Evolutionary conservation across 441 rosid species (phyloP).

Genomic region (Pelargonium citronellum): DNA sequence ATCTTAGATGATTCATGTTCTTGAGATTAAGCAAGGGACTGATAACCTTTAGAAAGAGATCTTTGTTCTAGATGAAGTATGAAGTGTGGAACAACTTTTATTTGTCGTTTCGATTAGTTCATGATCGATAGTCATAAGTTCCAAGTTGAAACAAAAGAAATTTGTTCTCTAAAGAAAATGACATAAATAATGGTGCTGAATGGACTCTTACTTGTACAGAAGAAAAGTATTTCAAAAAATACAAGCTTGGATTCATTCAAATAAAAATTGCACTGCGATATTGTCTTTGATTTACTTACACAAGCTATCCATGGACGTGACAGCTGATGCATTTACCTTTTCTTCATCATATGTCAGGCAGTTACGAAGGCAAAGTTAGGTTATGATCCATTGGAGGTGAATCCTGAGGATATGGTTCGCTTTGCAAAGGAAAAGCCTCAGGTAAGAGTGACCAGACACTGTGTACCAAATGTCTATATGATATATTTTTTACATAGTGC

Average conservation of each 20-base stretch:
- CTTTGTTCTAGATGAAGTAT: background rate
- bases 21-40: background rate
- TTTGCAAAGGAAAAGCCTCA: conserved; percentile 94
- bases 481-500: conserved; percentile 15
- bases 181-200: background rate
- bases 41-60: background rate
- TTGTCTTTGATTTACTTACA: conserved; percentile 11
- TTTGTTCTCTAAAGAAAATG: background rate
- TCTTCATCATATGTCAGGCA: conserved; percentile 52
- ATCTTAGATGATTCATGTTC: background rate
- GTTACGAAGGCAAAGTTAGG: conserved; percentile 97
- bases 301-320: conserved; percentile 3
- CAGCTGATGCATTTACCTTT: conserved; percentile 15
- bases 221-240: background rate
- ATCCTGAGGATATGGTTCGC: conserved; percentile 98
- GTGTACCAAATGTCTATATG: conserved; percentile 18
- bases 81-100: background rate
- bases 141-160: background rate
- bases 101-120: background rate
- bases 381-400: conserved; percentile 94
- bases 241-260: conserved; percentile 11
- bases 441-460: conserved; percentile 41
- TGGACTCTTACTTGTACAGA: background rate
- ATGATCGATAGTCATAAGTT: background rate
- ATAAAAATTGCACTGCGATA: conserved; percentile 15